Evolutionary conservation across 1,284 basidiomycete species (phyloP).

Genomic region (Phellopilus nigrolimitatus): DNA sequence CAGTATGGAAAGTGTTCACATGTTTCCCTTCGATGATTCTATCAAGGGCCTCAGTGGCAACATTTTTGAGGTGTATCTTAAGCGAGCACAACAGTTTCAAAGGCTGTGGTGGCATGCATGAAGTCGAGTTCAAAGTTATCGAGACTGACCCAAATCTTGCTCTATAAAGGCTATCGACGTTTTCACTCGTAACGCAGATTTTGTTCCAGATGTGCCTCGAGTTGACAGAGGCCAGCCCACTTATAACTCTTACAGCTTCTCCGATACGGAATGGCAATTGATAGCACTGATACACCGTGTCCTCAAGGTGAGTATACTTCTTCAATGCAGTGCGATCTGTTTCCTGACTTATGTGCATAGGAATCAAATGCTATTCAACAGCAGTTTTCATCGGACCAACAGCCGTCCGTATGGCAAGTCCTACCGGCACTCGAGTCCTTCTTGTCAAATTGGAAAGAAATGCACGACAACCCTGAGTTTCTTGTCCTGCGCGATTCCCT

Average conservation of each 20-base stretch:
- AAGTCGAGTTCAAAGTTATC: constrained; percentile 98
- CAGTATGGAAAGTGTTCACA: constrained; percentile 99
- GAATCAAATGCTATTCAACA: not conserved
- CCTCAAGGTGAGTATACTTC: too few relatives aligned
- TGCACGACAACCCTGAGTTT: not conserved
- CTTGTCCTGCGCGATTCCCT: not conserved
- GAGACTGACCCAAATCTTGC: constrained; percentile 94
- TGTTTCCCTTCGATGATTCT: constrained; percentile 98
- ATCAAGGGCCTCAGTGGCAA: constrained; percentile 97
- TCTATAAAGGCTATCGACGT: too few relatives aligned
- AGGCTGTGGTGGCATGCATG: constrained; percentile 95
- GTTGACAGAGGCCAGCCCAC: too few relatives aligned
- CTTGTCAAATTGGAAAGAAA: not conserved
- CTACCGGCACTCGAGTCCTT: constrained; percentile 2
- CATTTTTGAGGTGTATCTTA: constrained; percentile 98
- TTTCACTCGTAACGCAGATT: too few relatives aligned
- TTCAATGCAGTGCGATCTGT: not conserved
- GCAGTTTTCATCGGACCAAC: constrained; percentile 5
- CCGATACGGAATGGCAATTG: too few relatives aligned
- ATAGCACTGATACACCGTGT: too few relatives aligned
- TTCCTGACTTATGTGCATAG: not conserved
- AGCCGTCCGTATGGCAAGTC: not conserved
- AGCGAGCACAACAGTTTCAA: constrained; percentile 99
- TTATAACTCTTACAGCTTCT: too few relatives aligned
- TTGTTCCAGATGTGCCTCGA: too few relatives aligned